Percentiles rank a stretch among this genome's conserved stretches.
Evolutionary conservation across 495 filamentous ascomycete genomes (phyloP).

Genomic region (Penicillium angulare): DNA sequence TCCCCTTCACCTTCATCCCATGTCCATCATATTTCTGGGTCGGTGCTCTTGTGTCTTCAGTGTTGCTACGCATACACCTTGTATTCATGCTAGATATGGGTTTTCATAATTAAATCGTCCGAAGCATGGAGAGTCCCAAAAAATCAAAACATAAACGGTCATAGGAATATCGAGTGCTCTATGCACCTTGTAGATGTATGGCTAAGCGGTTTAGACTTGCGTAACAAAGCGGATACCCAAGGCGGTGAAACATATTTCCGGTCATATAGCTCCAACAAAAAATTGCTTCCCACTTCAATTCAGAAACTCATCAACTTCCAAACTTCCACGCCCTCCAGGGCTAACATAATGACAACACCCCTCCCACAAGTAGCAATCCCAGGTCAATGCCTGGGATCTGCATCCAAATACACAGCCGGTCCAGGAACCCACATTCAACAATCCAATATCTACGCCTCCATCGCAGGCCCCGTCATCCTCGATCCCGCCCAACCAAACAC

Average conservation of each 20-base stretch:
- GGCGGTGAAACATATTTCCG: slow-evolving; percentile 19
- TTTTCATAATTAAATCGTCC: slow-evolving; percentile 26
- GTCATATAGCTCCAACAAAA: slow-evolving; percentile 13
- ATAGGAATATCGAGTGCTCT: too few relatives aligned
- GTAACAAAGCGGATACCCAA: neutral
- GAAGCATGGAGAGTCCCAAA: neutral
- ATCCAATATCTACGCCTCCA: slow-evolving; percentile 69
- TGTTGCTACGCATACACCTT: slow-evolving; percentile 35
- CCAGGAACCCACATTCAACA: slow-evolving; percentile 79
- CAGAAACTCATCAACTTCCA: neutral
- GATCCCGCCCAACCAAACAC: slow-evolving; percentile 48
- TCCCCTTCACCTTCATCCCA: slow-evolving; percentile 9
- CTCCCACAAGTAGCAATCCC: slow-evolving; percentile 50
- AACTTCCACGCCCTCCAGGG: slow-evolving; percentile 8
- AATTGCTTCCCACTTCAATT: slow-evolving; percentile 4
- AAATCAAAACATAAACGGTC: neutral
- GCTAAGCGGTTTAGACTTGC: neutral
- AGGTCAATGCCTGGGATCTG: slow-evolving; percentile 73
- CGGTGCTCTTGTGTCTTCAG: slow-evolving; percentile 18
- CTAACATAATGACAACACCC: slow-evolving; percentile 31
- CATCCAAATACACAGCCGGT: slow-evolving; percentile 63
- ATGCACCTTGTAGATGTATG: slow-evolving; percentile 1
- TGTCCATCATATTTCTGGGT: slow-evolving; percentile 22
- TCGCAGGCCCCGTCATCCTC: slow-evolving; percentile 57
- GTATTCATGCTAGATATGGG: slow-evolving; percentile 35